Percentiles rank a stretch among this genome's conserved stretches.
Conservation (phyloP, 73 alveolate species). For the Tetrahymena borealis region DNA sequence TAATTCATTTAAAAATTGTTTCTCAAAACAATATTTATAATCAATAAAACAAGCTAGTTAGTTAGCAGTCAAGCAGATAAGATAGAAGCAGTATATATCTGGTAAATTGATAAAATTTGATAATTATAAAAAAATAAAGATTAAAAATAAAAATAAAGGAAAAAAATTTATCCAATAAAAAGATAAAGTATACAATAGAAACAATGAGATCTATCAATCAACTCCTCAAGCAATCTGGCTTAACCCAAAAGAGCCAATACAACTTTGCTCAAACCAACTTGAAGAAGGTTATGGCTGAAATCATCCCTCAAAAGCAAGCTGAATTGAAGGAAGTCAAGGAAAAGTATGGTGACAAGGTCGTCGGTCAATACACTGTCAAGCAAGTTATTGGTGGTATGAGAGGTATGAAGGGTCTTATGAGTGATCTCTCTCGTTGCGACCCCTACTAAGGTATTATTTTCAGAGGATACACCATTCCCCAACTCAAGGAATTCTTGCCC, state of each 20-base stretch:
- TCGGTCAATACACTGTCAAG: slow-evolving; percentile 52
- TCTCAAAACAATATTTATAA: no score
- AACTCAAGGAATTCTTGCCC: slow-evolving; percentile 52
- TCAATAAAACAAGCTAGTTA: no score
- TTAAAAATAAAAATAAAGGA: not conserved
- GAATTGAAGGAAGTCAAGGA: slow-evolving; percentile 19
- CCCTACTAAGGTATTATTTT: slow-evolving; percentile 71
- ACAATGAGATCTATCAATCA: not conserved
- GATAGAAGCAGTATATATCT: not conserved
- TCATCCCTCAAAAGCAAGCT: slow-evolving; percentile 25
- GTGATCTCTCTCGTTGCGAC: slow-evolving; percentile 79
- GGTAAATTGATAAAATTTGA: not conserved
- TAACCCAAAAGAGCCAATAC: not conserved
- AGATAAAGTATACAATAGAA: not conserved
- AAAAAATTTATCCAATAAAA: not conserved
- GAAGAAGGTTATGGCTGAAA: slow-evolving; percentile 1
- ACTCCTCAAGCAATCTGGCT: not conserved
- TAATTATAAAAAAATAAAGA: not conserved
- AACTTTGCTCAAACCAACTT: not conserved
- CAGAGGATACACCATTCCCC: slow-evolving; percentile 68
- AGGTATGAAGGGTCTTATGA: slow-evolving; percentile 73
- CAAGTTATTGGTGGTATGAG: slow-evolving; percentile 87
- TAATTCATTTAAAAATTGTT: not conserved
- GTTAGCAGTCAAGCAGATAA: slow-evolving; percentile 1
- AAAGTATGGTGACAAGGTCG: slow-evolving; percentile 30